Evolutionary conservation across 441 rosid genomes (phyloP).

Genomic region (Adansonia gregorii): DNA sequence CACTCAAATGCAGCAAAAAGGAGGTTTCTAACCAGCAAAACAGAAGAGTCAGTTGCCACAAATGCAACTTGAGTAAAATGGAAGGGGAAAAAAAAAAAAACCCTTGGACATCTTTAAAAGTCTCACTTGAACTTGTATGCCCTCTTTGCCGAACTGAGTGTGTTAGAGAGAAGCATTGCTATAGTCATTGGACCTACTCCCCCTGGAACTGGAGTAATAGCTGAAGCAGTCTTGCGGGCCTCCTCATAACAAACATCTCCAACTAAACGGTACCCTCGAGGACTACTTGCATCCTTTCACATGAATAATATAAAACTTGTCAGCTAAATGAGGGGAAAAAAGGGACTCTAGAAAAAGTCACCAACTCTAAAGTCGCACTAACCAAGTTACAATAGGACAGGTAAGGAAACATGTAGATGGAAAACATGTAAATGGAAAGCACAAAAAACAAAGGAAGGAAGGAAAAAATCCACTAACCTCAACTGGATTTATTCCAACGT

Average conservation of each 20-base stretch:
- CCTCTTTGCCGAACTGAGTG: constrained; percentile 68
- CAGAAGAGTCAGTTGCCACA: neutral
- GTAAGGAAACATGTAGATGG: neutral
- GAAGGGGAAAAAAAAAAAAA: neutral
- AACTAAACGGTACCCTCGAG: constrained; percentile 70
- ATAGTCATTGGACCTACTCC: constrained; percentile 97
- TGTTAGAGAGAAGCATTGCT: constrained; percentile 89
- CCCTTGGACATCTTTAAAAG: constrained; percentile 14
- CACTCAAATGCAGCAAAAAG: neutral
- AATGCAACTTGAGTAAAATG: neutral
- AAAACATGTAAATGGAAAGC: neutral
- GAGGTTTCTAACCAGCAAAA: neutral
- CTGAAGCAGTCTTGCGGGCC: constrained; percentile 73
- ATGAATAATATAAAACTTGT: constrained; percentile 23
- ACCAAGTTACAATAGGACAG: neutral
- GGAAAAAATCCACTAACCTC: constrained; percentile 47
- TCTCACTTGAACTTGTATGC: constrained; percentile 52
- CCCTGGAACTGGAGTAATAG: constrained; percentile 84
- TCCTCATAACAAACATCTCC: constrained; percentile 87
- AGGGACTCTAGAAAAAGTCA: neutral
- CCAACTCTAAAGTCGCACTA: constrained; percentile 10
- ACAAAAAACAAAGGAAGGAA: neutral
- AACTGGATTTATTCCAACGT: constrained; percentile 85
- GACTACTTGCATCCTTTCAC: constrained; percentile 56
- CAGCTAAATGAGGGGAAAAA: neutral